Base-by-base conservation (phyloP, 2,329 filamentous ascomycete species). In the Gnomoniopsis sp. region DNA sequence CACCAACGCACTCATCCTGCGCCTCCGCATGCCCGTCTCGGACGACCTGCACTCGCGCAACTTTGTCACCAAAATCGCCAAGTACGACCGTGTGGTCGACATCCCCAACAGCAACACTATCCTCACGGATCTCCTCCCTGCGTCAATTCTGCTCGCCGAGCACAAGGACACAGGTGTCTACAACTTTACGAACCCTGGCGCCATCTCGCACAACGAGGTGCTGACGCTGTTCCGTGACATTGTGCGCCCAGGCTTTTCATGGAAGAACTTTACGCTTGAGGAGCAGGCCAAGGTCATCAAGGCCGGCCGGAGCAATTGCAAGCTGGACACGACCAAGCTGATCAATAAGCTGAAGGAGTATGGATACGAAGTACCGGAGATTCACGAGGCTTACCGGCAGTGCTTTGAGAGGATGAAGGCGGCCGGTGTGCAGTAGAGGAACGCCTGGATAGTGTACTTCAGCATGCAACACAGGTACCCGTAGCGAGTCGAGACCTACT, bases 181-280 rank as follows among this genome's bases (percentile, higher is more conserved):
- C 73, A 89, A 89, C 74, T 88, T 88, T 70, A 88, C 85, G 61
- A 89, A 88, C 72, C 86, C 86, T 0, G 86, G 86, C 14, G 83
- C 84, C 63, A 88, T 89, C 69, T 86, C 84, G n/a, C 86, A 88
- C 73, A 88, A 88, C 70, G 85, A 88, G 72, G 85, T 89, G 7
- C 75, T 89, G 43, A 65, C 73, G 2, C 74, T 89, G 46, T 88
- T 88, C 74, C 81, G 80, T 65, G 79, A 88, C 62, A 84, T 86
- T 63, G 80, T 89, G 41, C 79, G 85, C 44, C 86, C 86, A 1
- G 69, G 68, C 30, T 83, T 86, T 65, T 77, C 75, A 44, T 88
- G 85, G 84, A 79, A 81, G 75, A 89, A 88, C 75, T 89, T 88
- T 67, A 80, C 77, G 2, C 69, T 88, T 46, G 84, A 87, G 65